Evolutionary conservation across 2,329 filamentous ascomycete genomes (phyloP), one percentile per base, ranked within the genome.

Genomic region (Pestalotiopsis sp.): DNA sequence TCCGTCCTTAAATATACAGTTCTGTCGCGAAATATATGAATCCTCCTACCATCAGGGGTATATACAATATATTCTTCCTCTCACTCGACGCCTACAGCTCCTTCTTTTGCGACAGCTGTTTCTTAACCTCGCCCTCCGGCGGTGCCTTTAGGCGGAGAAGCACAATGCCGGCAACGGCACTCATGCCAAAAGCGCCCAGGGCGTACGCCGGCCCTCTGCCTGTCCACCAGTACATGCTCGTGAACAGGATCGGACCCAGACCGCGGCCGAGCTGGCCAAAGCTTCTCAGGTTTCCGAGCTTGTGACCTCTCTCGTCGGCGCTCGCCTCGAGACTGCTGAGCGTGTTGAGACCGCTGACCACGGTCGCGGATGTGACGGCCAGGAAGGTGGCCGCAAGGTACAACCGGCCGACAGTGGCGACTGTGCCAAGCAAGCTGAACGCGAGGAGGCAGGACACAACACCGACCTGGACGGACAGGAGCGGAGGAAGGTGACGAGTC

Each of bases 221-320:
- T 6, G 94, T 95, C 96, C 96, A 99, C 96, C 96, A 99, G 82
- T 99, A 99, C 68, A 99, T 85, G 63, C 93, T 94, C 71, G 96
- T 98, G 78, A 99, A 99, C 45, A 97, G 82, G 4, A 99, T 80
- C 0, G 96, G 96, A 0, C 96, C 96, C 12, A 97, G 80, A 0
- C 95, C 94, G 41, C 96, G 88, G 2, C 96, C 96, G 3, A 95
- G 87, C 84, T 99, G 96, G 5, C 96, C 95, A 90, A 86, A 90
- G 73, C 87, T 90, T 36, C 96, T 87, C 73, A 98, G 86, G 68
- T 93, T 91, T 3, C 96, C 96, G 65, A 99, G 83, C 77, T 97
- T 97, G 61, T 91, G 91, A 3, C 96, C 96, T 56, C 95, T 87
- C 81, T 98, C 95, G 49, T 87, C 88, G 70, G 92, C 91, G 59